These are phyloP conservation scores for Pseudogymnoascus sp. DNA, from an alignment of 2,329 filamentous ascomycete species.

Conservation along the genomic window DNA sequence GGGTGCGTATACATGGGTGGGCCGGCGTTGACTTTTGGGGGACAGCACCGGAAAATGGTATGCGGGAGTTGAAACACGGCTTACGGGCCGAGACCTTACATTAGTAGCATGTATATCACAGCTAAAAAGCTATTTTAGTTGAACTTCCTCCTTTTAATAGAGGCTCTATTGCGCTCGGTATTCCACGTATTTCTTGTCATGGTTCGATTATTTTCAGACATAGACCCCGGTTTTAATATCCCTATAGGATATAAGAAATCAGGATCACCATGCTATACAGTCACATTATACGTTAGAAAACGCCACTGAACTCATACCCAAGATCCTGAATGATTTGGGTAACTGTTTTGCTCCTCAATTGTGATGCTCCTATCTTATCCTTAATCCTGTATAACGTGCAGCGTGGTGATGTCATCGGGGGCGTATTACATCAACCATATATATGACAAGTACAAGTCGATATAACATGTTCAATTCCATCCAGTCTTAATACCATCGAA, in stretches of 20 bases:
- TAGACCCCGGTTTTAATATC: neutral
- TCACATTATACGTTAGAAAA: neutral
- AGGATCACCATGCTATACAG: neutral
- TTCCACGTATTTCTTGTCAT: neutral
- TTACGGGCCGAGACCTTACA: neutral
- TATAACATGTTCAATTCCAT: neutral
- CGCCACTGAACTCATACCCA: neutral
- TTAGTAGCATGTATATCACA: constrained; percentile 4
- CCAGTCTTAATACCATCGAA: neutral
- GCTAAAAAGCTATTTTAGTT: constrained; percentile 4
- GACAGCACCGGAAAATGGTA: neutral
- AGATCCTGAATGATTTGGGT: neutral
- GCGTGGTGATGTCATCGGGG: neutral
- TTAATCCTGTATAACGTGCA: neutral
- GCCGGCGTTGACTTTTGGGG: constrained; percentile 3
- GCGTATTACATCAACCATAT: constrained; percentile 2
- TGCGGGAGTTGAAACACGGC: neutral
- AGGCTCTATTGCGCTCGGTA: neutral
- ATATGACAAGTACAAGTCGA: constrained; percentile 1
- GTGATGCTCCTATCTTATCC: neutral
- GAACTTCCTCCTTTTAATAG: neutral
- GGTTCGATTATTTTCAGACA: neutral
- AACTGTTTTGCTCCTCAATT: neutral
- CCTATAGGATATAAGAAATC: neutral
- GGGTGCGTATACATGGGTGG: neutral